Conservation (phyloP, 2,329 filamentous ascomycete species). For the Aspergillus transmontanensis region DNA sequence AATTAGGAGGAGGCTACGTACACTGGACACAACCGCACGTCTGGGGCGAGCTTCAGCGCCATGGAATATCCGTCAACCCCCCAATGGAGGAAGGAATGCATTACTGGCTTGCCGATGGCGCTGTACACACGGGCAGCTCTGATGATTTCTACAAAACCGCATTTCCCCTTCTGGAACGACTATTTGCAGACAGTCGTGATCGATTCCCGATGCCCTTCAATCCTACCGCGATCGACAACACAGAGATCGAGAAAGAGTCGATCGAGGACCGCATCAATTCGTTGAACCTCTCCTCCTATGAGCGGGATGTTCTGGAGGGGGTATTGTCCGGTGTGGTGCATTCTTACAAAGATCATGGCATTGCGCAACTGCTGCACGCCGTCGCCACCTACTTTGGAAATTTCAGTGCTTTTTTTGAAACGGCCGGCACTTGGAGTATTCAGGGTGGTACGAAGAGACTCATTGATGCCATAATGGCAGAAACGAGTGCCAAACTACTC, state of each 20-base stretch:
- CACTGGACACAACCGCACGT: slow-evolving; percentile 13
- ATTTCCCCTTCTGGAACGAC: slow-evolving; percentile 7
- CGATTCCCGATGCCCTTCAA: slow-evolving; percentile 15
- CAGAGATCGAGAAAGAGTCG: slow-evolving; percentile 14
- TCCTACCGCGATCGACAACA: slow-evolving; percentile 10
- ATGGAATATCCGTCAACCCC: slow-evolving; percentile 1
- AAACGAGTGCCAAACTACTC: slow-evolving; percentile 5
- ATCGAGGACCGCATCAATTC: slow-evolving; percentile 16
- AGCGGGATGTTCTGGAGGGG: slow-evolving; percentile 18
- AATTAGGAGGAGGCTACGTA: slow-evolving; percentile 10
- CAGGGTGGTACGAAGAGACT: slow-evolving; percentile 8
- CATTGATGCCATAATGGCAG: slow-evolving; percentile 4
- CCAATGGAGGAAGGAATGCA: slow-evolving; percentile 1
- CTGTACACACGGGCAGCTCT: slow-evolving; percentile 5
- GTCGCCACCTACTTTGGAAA: slow-evolving; percentile 17
- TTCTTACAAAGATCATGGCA: slow-evolving; percentile 15
- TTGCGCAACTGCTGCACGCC: slow-evolving; percentile 17
- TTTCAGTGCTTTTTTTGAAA: slow-evolving; percentile 11
- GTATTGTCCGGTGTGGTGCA: slow-evolving; percentile 15
- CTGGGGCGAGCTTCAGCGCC: slow-evolving; percentile 11
- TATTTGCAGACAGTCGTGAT: slow-evolving; percentile 14
- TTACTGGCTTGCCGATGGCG: slow-evolving; percentile 9
- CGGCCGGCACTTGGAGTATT: slow-evolving; percentile 9
- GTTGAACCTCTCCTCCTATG: slow-evolving; percentile 13
- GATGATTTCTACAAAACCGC: neutral